phyloP scores from a whole-genome alignment of 2,329 filamentous ascomycete species.

The Malbranchea cinnamomea region DNA sequence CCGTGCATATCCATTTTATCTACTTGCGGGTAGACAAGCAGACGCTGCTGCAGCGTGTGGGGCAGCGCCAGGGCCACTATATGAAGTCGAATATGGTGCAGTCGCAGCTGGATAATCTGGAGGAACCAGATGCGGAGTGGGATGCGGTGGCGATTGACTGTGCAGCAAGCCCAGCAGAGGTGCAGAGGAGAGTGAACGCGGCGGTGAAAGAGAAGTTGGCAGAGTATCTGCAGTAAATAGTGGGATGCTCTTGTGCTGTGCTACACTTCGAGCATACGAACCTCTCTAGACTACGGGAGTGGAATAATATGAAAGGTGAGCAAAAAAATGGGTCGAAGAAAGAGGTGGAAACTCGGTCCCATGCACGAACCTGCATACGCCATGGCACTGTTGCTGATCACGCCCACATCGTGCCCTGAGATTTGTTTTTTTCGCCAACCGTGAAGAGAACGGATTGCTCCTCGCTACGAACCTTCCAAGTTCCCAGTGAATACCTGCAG shows the following conservation, averaged over 20 bases:
- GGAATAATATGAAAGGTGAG: too few species aligned
- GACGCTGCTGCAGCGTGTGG: constrained; percentile 61
- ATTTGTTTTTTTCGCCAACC: too few species aligned
- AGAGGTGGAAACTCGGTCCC: too few species aligned
- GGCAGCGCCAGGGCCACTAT: constrained; percentile 65
- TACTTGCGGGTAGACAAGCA: constrained; percentile 70
- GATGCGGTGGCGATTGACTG: constrained; percentile 63
- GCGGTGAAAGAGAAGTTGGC: constrained; percentile 8
- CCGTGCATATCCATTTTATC: constrained; percentile 77
- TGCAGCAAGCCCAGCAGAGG: constrained; percentile 39
- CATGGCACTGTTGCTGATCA: too few species aligned
- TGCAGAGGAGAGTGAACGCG: constrained; percentile 11
- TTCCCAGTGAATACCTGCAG: too few species aligned
- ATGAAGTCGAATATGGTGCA: constrained; percentile 95
- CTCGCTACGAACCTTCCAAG: too few species aligned
- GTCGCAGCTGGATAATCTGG: constrained; percentile 79
- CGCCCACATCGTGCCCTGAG: too few species aligned
- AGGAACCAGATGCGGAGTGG: constrained; percentile 60
- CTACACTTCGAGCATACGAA: not conserved
- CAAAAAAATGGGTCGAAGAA: too few species aligned
- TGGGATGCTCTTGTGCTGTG: not conserved
- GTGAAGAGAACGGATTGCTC: too few species aligned
- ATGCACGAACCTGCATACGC: too few species aligned
- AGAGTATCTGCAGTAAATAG: too few species aligned
- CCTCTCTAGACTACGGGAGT: too few species aligned